A percentile compares a stretch with the other conserved stretches of the same genome.
These are phyloP conservation scores for Boletales sp. DNA, from an alignment of 768 basidiomycete species.

Conservation along the genomic window DNA sequence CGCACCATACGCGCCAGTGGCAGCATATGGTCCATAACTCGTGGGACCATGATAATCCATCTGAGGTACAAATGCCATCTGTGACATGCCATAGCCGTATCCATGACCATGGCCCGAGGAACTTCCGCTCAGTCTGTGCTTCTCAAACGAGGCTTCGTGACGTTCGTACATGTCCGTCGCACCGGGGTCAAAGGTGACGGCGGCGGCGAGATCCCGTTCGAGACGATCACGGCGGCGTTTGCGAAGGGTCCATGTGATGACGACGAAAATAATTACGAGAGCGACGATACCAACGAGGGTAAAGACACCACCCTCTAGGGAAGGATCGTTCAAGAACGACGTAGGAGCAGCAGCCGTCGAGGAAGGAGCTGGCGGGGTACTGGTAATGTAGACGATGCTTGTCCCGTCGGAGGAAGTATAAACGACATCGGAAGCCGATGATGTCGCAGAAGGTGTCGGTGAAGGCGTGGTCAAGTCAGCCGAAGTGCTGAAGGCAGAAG, in stretches of 20 bases:
- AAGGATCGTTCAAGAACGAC: slow-evolving; percentile 61
- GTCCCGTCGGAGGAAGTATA: slow-evolving; percentile 23
- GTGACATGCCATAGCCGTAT: slow-evolving; percentile 13
- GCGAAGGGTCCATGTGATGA: slow-evolving; percentile 48
- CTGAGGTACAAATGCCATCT: slow-evolving; percentile 11
- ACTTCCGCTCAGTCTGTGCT: slow-evolving; percentile 20
- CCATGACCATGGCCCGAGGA: slow-evolving; percentile 26
- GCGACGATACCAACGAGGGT: slow-evolving; percentile 46
- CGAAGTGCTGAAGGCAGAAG: slow-evolving; percentile 11
- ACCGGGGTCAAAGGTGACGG: slow-evolving; percentile 51
- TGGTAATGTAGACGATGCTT: slow-evolving; percentile 29
- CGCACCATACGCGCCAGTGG: slow-evolving; percentile 1
- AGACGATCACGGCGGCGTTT: slow-evolving; percentile 40
- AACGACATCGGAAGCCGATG: slow-evolving; percentile 15
- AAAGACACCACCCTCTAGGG: slow-evolving; percentile 60
- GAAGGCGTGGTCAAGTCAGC: slow-evolving; percentile 3
- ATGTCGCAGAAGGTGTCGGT: slow-evolving; percentile 17
- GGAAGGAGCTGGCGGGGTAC: slow-evolving; percentile 27
- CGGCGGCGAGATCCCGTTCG: slow-evolving; percentile 36
- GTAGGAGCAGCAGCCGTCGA: slow-evolving; percentile 19
- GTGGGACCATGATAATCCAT: slow-evolving; percentile 18
- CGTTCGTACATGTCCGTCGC: slow-evolving; percentile 26
- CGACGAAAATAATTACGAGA: slow-evolving; percentile 42
- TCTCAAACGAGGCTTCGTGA: slow-evolving; percentile 16
- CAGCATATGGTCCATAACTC: slow-evolving; percentile 22